phyloP scores from a whole-genome alignment of 2,329 filamentous ascomycete genomes.

The Curvularia eragrostidis region DNA sequence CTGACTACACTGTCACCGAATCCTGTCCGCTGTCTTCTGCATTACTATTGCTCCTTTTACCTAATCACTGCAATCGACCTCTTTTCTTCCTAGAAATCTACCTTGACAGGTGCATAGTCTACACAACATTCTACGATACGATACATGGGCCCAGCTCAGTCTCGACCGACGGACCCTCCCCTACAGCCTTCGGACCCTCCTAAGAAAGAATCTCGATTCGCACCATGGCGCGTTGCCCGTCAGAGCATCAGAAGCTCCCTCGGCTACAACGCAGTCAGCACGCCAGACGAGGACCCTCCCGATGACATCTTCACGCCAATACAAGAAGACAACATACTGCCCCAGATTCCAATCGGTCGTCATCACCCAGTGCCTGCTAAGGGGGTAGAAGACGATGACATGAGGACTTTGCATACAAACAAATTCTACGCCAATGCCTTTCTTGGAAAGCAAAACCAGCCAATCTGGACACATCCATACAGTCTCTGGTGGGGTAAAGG shows the following conservation, averaged over 20 bases:
- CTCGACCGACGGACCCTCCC: not conserved
- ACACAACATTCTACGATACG: not conserved
- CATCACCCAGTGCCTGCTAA: constrained; percentile 52
- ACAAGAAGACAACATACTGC: constrained; percentile 49
- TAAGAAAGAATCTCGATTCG: constrained; percentile 12
- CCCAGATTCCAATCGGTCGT: constrained; percentile 48
- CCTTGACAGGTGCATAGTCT: not conserved
- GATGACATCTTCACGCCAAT: constrained; percentile 54
- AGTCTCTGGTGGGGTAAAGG: constrained; percentile 54
- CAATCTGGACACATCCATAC: constrained; percentile 74
- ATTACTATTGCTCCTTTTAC: not conserved
- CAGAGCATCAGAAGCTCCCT: constrained; percentile 20
- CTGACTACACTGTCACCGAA: not conserved
- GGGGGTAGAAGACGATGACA: constrained; percentile 50
- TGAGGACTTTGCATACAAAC: constrained; percentile 69
- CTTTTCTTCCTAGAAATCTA: not conserved
- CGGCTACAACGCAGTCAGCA: constrained; percentile 6
- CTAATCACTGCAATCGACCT: not conserved
- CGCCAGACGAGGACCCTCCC: constrained; percentile 18
- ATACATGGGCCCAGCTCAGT: constrained; percentile 19
- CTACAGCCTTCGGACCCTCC: not conserved
- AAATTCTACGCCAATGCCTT: constrained; percentile 77
- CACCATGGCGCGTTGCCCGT: constrained; percentile 19
- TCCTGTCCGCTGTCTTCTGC: not conserved
- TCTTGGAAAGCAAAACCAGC: constrained; percentile 71